These are phyloP conservation scores for Triticum timopheevii DNA, from an alignment of 176 grass and related monocot genomes.

Conservation along the genomic window DNA sequence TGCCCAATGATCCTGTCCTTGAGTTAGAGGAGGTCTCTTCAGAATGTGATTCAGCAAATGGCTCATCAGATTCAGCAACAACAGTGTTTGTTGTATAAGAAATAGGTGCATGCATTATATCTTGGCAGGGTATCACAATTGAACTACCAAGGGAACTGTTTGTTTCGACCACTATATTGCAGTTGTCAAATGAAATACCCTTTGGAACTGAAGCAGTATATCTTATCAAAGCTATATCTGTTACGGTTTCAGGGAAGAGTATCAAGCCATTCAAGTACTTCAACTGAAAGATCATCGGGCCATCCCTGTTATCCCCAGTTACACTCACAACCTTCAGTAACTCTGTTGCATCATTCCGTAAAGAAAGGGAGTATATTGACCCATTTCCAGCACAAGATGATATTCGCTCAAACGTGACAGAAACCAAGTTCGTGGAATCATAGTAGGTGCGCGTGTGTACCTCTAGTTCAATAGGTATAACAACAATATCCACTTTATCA, in stretches of 20 bases:
- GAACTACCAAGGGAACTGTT: constrained; percentile 67
- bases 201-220: constrained; percentile 39
- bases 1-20: constrained; percentile 52
- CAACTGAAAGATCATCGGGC: constrained; percentile 54
- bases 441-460: constrained; percentile 54
- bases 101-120: constrained; percentile 47
- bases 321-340: constrained; percentile 56
- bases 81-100: constrained; percentile 20
- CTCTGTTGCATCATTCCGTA: constrained; percentile 57
- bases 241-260: constrained; percentile 62
- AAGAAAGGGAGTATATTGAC: constrained; percentile 68
- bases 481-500: constrained; percentile 44
- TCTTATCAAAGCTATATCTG: constrained; percentile 74
- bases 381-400: constrained; percentile 49
- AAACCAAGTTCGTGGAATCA: constrained; percentile 52
- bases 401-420: constrained; percentile 53
- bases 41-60: constrained; percentile 32
- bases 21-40: constrained; percentile 42
- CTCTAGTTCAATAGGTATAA: constrained; percentile 83
- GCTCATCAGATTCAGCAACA: constrained; percentile 30
- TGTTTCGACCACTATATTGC: constrained; percentile 79
- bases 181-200: constrained; percentile 51
- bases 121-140: constrained; percentile 68
- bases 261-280: constrained; percentile 66
- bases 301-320: constrained; percentile 53